A percentile compares a stretch with the other conserved stretches of the same genome.
These are phyloP conservation scores for Kluyveromyces wickerhamii DNA, from an alignment of 805 yeast species.

Conservation along the genomic window DNA sequence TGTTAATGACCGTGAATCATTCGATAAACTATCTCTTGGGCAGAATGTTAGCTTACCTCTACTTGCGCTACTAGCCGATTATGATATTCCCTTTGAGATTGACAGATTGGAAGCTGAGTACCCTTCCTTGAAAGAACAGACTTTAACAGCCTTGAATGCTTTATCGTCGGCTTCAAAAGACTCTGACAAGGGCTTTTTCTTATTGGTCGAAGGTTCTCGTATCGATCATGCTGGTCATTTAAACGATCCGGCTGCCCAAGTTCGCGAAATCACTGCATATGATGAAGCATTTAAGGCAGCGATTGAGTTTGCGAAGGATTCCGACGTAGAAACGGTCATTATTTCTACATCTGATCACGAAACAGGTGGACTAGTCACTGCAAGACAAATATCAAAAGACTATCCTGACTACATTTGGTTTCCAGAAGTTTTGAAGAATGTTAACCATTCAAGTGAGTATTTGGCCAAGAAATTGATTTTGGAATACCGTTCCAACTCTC, in stretches of 20 bases:
- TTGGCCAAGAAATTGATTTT: conserved; percentile 40
- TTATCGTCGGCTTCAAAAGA: conserved; percentile 58
- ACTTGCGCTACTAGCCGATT: conserved; percentile 64
- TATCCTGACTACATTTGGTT: conserved; percentile 88
- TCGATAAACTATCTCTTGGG: conserved; percentile 52
- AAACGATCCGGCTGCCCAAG: conserved; percentile 93
- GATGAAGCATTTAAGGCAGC: conserved; percentile 76
- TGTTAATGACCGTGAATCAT: conserved; percentile 50
- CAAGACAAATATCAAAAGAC: conserved; percentile 57
- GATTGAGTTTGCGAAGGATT: conserved; percentile 53
- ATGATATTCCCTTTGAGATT: conserved; percentile 77
- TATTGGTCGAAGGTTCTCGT: conserved; percentile 84
- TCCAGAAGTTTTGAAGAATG: conserved; percentile 66
- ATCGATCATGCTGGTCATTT: conserved; percentile 94
- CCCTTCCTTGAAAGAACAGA: conserved; percentile 78
- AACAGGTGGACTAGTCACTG: conserved; percentile 89
- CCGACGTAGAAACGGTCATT: conserved; percentile 70
- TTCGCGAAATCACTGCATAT: conserved; percentile 80
- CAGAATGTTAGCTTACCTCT: conserved; percentile 65
- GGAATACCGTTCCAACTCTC: conserved; percentile 23
- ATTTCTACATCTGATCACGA: conserved; percentile 90
- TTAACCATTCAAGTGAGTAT: conserved; percentile 72
- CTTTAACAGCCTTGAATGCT: conserved; percentile 63
- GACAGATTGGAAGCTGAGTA: conserved; percentile 55
- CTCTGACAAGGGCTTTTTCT: conserved; percentile 76